Base-by-base conservation (phyloP, 2,329 filamentous ascomycete genomes). In the Xylariomycetidae sp. region DNA sequence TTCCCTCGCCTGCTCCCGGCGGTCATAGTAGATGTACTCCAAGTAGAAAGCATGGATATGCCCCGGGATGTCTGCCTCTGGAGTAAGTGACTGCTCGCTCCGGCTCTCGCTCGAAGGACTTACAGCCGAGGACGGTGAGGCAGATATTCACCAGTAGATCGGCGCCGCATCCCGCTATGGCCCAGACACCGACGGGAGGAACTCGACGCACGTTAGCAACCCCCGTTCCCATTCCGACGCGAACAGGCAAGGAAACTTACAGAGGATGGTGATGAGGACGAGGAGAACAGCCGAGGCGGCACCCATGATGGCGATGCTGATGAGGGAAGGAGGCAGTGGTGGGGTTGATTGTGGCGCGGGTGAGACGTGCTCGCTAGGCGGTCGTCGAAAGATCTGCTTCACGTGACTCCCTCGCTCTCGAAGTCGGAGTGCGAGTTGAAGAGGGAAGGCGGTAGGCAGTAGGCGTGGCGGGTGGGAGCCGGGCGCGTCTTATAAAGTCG, bases 1-100 rank as follows among this genome's bases (percentile, higher is more conserved):
- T 20, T 72, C 64, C 28, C 68, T 61, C 2, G 71, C 69, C 54
- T 79, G 73, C 47, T 85, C 79, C 33, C 70, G 72, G 24, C 82
- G 81, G 50, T 85, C 76, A 58, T 82, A 90, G 64, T 89, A 94
- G 42, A 93, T 68, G 56, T 88, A 93, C 60, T 88, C 78, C 40
- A 87, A 47, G 56, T 89, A 92, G 58, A 89, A 88, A 26, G 84
- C 84, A 55, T 88, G 80, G 25, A 90, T 74, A 46, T 87, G 80
- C 6, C 85, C 86, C 0, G 85, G 85, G 31, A 92, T 60, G 57
- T 81, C 85, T n/a, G n/a, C n/a, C n/a, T n/a, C 76, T 77, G 38
- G 19, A 32, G 19, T 6, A 19, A 16, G 25, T 22, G 38, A 37
- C 36, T 34, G 36, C 34, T n/a, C 9, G 22, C 10, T 8, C 20